Conservation (phyloP, 2,329 filamentous ascomycete genomes). For the Parasarocladium wereldwijsianum region DNA sequence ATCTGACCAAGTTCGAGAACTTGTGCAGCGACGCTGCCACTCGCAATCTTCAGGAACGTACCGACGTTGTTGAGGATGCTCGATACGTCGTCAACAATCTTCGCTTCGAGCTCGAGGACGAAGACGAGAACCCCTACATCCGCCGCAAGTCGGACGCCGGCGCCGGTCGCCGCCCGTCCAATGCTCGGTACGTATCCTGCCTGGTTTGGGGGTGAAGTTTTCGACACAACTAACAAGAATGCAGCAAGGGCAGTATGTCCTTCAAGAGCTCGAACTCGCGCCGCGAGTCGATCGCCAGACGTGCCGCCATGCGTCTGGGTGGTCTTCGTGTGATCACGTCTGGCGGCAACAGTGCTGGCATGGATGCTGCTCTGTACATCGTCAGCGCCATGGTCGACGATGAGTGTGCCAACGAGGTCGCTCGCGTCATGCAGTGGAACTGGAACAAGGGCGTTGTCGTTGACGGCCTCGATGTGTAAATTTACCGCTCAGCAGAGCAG, state of each 20-base stretch:
- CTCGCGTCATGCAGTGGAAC: conserved; percentile 62
- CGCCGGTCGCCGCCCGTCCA: conserved; percentile 43
- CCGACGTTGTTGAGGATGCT: conserved; percentile 66
- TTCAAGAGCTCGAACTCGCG: conserved; percentile 60
- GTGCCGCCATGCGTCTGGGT: conserved; percentile 59
- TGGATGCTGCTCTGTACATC: conserved; percentile 75
- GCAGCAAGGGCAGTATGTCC: conserved; percentile 70
- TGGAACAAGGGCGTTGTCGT: conserved; percentile 80
- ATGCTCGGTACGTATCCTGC: conserved; percentile 35
- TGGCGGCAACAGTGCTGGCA: conserved; percentile 63
- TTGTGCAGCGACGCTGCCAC: conserved; percentile 61
- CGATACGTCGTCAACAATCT: conserved; percentile 87
- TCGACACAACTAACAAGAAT: conserved; percentile 12
- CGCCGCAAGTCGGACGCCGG: conserved; percentile 59
- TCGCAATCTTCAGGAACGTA: conserved; percentile 58
- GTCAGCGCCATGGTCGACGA: conserved; percentile 70
- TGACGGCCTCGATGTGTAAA: conserved; percentile 69
- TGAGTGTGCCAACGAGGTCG: conserved; percentile 61
- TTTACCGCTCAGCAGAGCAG: no score
- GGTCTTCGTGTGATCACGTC: conserved; percentile 63
- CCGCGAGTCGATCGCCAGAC: conserved; percentile 67
- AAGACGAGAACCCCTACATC: conserved; percentile 74
- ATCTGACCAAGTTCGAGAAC: conserved; percentile 67
- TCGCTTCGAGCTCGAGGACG: conserved; percentile 68
- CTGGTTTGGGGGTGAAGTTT: no score